Evolutionary conservation across 1,139 yeast genomes (phyloP), one percentile per base, ranked within the genome.

Genomic region (Starmera stellimalicola): DNA sequence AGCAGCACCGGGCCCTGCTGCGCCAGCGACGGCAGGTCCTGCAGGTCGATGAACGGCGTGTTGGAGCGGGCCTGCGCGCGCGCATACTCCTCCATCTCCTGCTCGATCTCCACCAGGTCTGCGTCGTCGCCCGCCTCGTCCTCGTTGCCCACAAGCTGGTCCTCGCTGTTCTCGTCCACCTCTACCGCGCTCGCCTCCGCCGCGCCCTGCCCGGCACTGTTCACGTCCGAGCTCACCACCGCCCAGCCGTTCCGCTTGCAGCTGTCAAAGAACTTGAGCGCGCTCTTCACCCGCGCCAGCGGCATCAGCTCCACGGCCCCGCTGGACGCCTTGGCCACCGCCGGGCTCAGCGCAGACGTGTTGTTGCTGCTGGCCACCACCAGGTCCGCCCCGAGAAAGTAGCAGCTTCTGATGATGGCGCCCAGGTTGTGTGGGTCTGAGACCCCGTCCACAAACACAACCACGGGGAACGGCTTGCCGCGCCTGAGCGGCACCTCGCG

Each of bases 371-470:
- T 81, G 32, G 81, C 60, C 3, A 82, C 73, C 11, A 87, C 62
- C 47, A 84, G 82, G 55, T 87, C 95, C 2, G 71, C 94, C 3
- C 96, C 96, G 27, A 87, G 63, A 55, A 70, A 87, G 55, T 76
- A 82, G 0, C 94, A 93, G 1, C 88, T 72, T 50, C 97, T 64
- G 22, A 85, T 58, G 31, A 88, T 76, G 23, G 94, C 94, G 2
- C 97, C 97, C 47, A 84, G 65, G 51, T 88, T 88, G 52, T 84
- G 94, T 1, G 96, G 94, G 52, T 88, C 96, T 5, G 87, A 77
- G 33, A 88, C 68, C 40, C 83, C 88, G 55, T 87, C 96, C 29
- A 87, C 57, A 47, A 71, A 84, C 4, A 87, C 47, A 0, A 91
- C 95, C 14, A 87, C 50, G 1, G 95, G 94, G 45, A 61, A 63